Base-by-base conservation (phyloP, 495 filamentous ascomycete genomes). In the Beverwykella pulmonaria region DNA sequence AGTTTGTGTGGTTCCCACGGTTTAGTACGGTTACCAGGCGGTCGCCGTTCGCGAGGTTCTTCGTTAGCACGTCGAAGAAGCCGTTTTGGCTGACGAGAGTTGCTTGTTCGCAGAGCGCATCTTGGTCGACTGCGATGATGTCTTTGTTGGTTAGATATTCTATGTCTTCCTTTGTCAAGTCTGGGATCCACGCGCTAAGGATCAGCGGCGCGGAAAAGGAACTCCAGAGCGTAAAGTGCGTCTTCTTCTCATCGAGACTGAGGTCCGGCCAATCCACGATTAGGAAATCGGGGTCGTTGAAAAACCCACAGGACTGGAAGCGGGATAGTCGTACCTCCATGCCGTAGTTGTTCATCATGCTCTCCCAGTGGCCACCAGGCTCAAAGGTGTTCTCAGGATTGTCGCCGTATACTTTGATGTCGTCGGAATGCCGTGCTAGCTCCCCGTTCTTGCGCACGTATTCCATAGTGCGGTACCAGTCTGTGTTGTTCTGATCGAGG, bases 241-340 rank as follows among this genome's bases (percentile, higher is more conserved):
- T 76, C 39, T 68, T 70, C 63, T 79, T 79, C 53, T 81, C 79
- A 25, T 71, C 72, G 23, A 74, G 32, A 0, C 69, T 71, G 15
- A 81, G 67, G 2, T 74, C 75, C 0, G 73, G 76, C 53, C 79
- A 75, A 47, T 79, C 79, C 0, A 77, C 68, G 54, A 79, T 80
- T 57, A 81, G 39, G 50, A 81, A 80, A 55, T 81, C 79, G 3
- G 79, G 78, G 55, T 81, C 79, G 57, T 79, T 79, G 44, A 75
- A 80, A 53, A 79, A 80, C 7, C 79, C 79, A 2, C 77, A 77
- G n/a, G 67, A 59, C 57, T 81, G 78, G 65, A 78, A 80, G 44
- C 78, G 76, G 36, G 74, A 73, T 3, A 81, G 57, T 39, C 74
- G 77, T 8, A 75, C 70, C 30, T 79, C 70, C 48, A 68, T 77